Conservation (phyloP, 2,329 filamentous ascomycete species). For the Talaromyces sp. region DNA sequence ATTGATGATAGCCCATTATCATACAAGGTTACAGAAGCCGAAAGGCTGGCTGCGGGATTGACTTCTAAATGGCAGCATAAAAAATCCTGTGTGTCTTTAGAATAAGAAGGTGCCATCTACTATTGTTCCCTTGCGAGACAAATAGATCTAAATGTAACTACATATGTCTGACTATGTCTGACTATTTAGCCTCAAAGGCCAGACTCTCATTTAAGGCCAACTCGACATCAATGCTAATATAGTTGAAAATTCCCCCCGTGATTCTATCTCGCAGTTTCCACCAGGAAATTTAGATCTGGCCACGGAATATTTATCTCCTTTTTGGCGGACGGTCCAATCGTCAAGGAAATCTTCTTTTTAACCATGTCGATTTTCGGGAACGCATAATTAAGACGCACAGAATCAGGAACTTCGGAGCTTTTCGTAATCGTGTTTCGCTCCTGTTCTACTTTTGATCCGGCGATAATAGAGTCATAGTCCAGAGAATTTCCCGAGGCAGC, state of each 20-base stretch:
- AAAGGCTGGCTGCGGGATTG: background rate
- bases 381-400: slow-evolving; percentile 2
- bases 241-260: too few species aligned
- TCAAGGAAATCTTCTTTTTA: slow-evolving; percentile 2
- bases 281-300: slow-evolving; percentile 2
- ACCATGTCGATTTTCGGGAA: slow-evolving; percentile 7
- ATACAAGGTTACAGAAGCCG: slow-evolving; percentile 19
- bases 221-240: too few species aligned
- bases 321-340: background rate
- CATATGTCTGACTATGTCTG: too few species aligned
- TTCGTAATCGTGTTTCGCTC: background rate
- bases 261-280: background rate
- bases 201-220: too few species aligned
- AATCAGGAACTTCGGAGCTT: slow-evolving; percentile 1
- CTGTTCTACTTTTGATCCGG: background rate
- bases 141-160: too few species aligned
- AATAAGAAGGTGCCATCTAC: too few species aligned
- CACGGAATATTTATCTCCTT: slow-evolving; percentile 6
- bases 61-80: background rate
- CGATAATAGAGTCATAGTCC: slow-evolving; percentile 1
- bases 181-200: too few species aligned
- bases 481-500: background rate
- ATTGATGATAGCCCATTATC: slow-evolving; percentile 22
- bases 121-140: too few species aligned
- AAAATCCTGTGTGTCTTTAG: background rate